These are phyloP conservation scores for Cystobasidium pallidum DNA, from an alignment of 1,284 basidiomycete species.

Conservation along the genomic window DNA sequence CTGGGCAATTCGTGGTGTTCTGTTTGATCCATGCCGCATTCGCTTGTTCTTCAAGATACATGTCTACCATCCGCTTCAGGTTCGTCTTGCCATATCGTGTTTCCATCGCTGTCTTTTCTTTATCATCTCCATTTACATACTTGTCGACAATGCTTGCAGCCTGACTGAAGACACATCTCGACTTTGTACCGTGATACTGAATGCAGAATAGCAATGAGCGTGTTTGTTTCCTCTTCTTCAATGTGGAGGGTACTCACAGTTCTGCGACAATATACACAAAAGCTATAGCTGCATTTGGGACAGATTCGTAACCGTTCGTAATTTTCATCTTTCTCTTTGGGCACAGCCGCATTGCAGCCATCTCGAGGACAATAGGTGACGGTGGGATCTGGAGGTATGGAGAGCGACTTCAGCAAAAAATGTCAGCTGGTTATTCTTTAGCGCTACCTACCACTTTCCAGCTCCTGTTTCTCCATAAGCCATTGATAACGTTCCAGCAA, in stretches of 20 bases:
- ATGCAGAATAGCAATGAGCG: not conserved
- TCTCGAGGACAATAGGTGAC: slow-evolving; percentile 73
- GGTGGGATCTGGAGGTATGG: slow-evolving; percentile 64
- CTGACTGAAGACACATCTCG: slow-evolving; percentile 66
- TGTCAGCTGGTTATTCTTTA: too few species aligned
- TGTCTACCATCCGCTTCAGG: slow-evolving; percentile 64
- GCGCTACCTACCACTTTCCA: slow-evolving; percentile 67
- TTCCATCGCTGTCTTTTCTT: slow-evolving; percentile 63
- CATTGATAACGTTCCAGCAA: slow-evolving; percentile 71
- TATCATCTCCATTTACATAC: slow-evolving; percentile 65
- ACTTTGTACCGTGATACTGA: slow-evolving; percentile 69
- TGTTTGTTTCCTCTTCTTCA: not conserved
- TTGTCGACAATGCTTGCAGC: slow-evolving; percentile 66
- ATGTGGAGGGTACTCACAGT: slow-evolving; percentile 63
- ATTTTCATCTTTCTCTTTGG: slow-evolving; percentile 64
- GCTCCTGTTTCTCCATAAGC: slow-evolving; percentile 68
- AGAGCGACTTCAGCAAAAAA: slow-evolving; percentile 10
- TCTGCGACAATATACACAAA: slow-evolving; percentile 68
- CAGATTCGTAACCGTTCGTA: slow-evolving; percentile 73
- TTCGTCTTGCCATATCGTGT: slow-evolving; percentile 66
- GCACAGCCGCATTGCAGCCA: slow-evolving; percentile 71
- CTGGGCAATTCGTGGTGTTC: slow-evolving; percentile 69
- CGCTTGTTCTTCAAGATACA: slow-evolving; percentile 68
- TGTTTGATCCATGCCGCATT: slow-evolving; percentile 68
- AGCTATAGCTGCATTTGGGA: slow-evolving; percentile 60